A percentile compares a stretch with the other conserved stretches of the same genome.
Evolutionary conservation across 495 filamentous ascomycete genomes (phyloP).

Genomic region (Darksidea phi): DNA sequence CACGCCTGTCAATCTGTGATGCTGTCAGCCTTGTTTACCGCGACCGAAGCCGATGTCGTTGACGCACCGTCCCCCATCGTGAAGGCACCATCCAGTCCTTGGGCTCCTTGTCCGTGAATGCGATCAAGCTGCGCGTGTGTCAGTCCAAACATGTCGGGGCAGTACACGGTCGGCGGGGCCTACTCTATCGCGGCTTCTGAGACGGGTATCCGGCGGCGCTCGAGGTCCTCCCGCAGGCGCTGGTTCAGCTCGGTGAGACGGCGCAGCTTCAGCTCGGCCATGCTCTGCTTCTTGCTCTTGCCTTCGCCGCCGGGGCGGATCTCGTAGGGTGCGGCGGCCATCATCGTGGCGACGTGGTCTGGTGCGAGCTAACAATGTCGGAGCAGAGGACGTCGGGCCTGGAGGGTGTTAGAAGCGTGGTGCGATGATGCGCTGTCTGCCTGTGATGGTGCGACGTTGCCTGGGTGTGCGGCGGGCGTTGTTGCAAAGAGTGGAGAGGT

Average conservation of each 20-base stretch:
- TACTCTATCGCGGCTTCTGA: slow-evolving; percentile 93
- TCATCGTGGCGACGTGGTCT: slow-evolving; percentile 32
- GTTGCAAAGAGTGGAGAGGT: slow-evolving; percentile 36
- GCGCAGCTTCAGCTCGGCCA: slow-evolving; percentile 95
- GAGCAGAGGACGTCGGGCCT: background rate
- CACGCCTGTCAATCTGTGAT: slow-evolving; percentile 73
- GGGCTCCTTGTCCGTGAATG: slow-evolving; percentile 86
- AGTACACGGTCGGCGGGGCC: slow-evolving; percentile 39
- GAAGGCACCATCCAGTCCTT: slow-evolving; percentile 99
- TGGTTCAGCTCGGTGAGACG: slow-evolving; percentile 95
- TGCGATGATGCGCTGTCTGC: slow-evolving; percentile 11
- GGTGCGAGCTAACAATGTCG: background rate
- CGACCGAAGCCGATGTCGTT: background rate
- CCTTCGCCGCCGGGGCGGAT: slow-evolving; percentile 48
- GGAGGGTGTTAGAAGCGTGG: slow-evolving; percentile 9
- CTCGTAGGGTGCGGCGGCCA: slow-evolving; percentile 46
- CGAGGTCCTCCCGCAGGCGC: slow-evolving; percentile 89
- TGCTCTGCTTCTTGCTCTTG: slow-evolving; percentile 98
- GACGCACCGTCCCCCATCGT: slow-evolving; percentile 84
- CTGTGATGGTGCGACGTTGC: slow-evolving; percentile 38
- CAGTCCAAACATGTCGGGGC: slow-evolving; percentile 3
- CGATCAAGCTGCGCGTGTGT: slow-evolving; percentile 69
- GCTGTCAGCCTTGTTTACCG: slow-evolving; percentile 27
- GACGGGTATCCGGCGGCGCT: slow-evolving; percentile 89
- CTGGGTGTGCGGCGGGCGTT: slow-evolving; percentile 21